Evolutionary conservation across 306 rosid genomes (phyloP), one percentile per base, ranked within the genome.

Genomic region (Rosa lucieae): DNA sequence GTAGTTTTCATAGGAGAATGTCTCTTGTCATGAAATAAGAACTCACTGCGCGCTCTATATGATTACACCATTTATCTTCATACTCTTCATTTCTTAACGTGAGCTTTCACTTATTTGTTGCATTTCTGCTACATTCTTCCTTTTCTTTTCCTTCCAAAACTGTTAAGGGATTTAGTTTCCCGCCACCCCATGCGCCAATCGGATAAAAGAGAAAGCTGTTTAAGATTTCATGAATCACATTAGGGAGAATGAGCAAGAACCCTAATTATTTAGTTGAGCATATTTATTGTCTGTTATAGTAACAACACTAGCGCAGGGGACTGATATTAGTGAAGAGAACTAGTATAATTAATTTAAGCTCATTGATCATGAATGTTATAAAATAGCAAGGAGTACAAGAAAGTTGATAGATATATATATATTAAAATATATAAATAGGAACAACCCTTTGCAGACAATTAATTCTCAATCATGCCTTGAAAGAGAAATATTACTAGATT

Each of bases 401-500:
- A 23, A 23, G 67, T 21, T 62, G 37, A 62, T 62, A 11, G 40
- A 62, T 62, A 3, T 29, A 8, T 21, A 58, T n/a, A n/a, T n/a
- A 4, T n/a, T n/a, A n/a, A n/a, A n/a, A n/a, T n/a, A 62, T 10
- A 26, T 10, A 26, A 23, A 62, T 29, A 62, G 40, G 3, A 6
- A 32, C 70, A 37, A 66, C 46, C 7, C 11, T 66, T 66, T 66
- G 70, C 70, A 66, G 70, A 35, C 70, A 37, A 15, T 35, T 66
- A 35, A 17, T 14, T 66, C 11, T 37, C 37, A 66, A 37, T 62
- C 39, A 37, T 14, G 18, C 21, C 46, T 66, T 66, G 70, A 40
- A 37, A 14, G 43, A 65, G 70, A 65, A 65, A 32, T 35, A 65
- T 65, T 37, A 65, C n/a, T 15, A 65, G 11, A 13, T 9, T n/a